Percentiles rank a stretch among this genome's conserved stretches.
Conservation (phyloP, 1,284 basidiomycete species). For the Pterula multifida region DNA sequence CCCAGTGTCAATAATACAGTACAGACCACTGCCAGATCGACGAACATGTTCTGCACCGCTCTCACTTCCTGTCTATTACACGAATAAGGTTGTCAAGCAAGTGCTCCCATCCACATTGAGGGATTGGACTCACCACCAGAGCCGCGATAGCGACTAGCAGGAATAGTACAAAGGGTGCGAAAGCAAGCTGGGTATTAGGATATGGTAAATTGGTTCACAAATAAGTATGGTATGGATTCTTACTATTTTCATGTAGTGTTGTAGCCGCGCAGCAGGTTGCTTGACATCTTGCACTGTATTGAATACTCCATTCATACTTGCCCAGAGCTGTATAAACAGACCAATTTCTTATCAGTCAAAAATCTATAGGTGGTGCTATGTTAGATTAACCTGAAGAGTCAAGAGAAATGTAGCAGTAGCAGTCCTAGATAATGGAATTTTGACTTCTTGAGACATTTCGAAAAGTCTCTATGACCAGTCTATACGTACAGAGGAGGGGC, state of each 20-base stretch:
- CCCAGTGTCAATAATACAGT: conserved; percentile 1
- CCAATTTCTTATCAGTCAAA: neutral
- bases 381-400: neutral
- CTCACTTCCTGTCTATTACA: neutral
- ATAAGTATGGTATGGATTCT: neutral
- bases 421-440: neutral
- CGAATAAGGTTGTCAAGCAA: too few species aligned
- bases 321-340: neutral
- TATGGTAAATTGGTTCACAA: neutral
- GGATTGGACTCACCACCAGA: neutral
- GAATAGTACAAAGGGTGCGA: neutral
- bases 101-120: too few species aligned
- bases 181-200: neutral
- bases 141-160: neutral
- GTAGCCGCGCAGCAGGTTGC: neutral
- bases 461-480: neutral
- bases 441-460: neutral
- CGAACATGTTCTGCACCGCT: neutral
- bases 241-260: neutral
- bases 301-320: neutral
- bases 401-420: neutral
- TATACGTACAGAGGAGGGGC: neutral
- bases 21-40: neutral
- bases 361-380: neutral
- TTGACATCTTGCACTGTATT: neutral